Conservation (phyloP, 2,329 filamentous ascomycete species). For the Teratosphaeriaceae sp. region DNA sequence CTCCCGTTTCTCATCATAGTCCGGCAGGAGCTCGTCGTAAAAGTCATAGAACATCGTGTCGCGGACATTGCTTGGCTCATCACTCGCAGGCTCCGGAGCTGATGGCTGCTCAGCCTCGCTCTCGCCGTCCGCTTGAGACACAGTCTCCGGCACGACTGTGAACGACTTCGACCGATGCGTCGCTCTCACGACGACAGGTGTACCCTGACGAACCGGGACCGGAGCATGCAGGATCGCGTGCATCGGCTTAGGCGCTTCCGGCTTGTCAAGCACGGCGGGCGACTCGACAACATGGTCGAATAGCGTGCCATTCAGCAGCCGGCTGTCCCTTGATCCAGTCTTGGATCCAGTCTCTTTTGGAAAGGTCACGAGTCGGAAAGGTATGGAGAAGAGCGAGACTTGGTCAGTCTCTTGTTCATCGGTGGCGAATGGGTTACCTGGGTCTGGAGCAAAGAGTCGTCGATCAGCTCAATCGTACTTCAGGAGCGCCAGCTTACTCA, state of each 20-base stretch:
- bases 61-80: conserved; percentile 7
- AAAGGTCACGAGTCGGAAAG: neutral
- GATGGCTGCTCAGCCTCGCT: conserved; percentile 10
- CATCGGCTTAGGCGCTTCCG: neutral
- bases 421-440: neutral
- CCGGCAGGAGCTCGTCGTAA: conserved; percentile 16
- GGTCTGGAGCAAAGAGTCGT: neutral
- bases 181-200: conserved; percentile 7
- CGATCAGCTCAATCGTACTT: neutral
- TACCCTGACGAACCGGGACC: conserved; percentile 2
- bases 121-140: conserved; percentile 5
- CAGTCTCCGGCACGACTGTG: conserved; percentile 2
- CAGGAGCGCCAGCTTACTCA: neutral
- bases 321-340: neutral
- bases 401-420: neutral
- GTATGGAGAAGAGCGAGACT: neutral
- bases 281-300: conserved; percentile 3
- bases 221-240: conserved; percentile 6
- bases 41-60: conserved; percentile 21
- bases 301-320: neutral
- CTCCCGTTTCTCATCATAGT: conserved; percentile 8
- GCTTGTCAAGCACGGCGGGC: neutral
- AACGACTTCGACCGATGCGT: conserved; percentile 4
- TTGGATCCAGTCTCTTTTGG: neutral
- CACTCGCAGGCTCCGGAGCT: neutral